Evolutionary conservation across 1,284 basidiomycete genomes (phyloP).

Genomic region (Ceratobasidium papillatum): DNA sequence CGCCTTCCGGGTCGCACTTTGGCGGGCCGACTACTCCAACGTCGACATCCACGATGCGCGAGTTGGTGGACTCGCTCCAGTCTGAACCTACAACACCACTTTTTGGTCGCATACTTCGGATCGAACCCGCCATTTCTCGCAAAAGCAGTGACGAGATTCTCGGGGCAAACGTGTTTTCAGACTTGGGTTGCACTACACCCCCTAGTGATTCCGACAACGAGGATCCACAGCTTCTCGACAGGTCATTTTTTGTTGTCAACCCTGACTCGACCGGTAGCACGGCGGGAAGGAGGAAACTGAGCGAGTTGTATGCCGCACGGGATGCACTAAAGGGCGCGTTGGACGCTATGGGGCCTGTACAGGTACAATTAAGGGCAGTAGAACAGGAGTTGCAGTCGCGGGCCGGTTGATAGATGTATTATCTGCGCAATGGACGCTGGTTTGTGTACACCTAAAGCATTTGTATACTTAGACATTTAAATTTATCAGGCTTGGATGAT

Average conservation of each 20-base stretch:
- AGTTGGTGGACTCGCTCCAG: conserved; percentile 13
- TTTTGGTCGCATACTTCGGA: not conserved
- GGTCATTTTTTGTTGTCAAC: conserved; percentile 1
- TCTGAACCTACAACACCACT: conserved; percentile 17
- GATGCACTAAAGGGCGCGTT: conserved; percentile 26
- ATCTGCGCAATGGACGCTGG: not conserved
- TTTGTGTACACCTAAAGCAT: not conserved
- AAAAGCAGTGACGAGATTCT: not conserved
- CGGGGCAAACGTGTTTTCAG: not conserved
- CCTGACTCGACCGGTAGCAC: not conserved
- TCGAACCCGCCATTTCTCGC: not conserved
- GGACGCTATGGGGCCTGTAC: conserved; percentile 31
- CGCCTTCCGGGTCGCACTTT: conserved; percentile 1
- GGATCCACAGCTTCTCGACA: not conserved
- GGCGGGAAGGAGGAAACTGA: not conserved
- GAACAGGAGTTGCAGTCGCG: conserved; percentile 17
- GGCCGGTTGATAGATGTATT: not conserved
- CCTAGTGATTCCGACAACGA: not conserved
- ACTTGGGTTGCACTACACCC: not conserved
- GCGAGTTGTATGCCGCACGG: conserved; percentile 17
- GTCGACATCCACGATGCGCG: conserved; percentile 2
- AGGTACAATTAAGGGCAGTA: conserved; percentile 13
- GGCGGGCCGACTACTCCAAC: not conserved
- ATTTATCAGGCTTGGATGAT: too few species aligned
- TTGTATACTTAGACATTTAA: not conserved